Evolutionary conservation across 1,139 yeast species (phyloP).

Genomic region (Geotrichum citri-aurantii): DNA sequence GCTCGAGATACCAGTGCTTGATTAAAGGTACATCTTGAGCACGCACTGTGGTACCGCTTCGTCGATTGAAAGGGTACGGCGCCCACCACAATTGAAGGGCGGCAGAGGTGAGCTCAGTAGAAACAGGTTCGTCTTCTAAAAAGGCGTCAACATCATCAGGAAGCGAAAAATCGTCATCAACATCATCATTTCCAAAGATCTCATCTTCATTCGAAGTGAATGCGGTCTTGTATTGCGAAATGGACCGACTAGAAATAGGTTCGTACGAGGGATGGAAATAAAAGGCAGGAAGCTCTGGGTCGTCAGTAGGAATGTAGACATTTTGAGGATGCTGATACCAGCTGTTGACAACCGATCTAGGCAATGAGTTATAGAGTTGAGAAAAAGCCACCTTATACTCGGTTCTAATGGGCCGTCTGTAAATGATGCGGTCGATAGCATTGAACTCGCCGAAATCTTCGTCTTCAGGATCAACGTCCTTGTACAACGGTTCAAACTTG

Average conservation of each 20-base stretch:
- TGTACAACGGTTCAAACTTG: slow-evolving; percentile 82
- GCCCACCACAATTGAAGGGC: slow-evolving; percentile 72
- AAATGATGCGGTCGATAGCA: slow-evolving; percentile 77
- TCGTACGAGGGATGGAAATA: slow-evolving; percentile 49
- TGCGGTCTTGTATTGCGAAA: slow-evolving; percentile 25
- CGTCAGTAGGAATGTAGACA: slow-evolving; percentile 45
- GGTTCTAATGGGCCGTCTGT: slow-evolving; percentile 67
- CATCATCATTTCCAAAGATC: slow-evolving; percentile 29
- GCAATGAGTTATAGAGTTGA: slow-evolving; percentile 72
- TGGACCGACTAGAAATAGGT: slow-evolving; percentile 47
- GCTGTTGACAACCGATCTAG: slow-evolving; percentile 54
- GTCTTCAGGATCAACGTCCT: slow-evolving; percentile 56
- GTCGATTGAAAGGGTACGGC: slow-evolving; percentile 75
- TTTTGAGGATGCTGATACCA: slow-evolving; percentile 59
- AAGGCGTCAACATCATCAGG: slow-evolving; percentile 46
- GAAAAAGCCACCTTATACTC: slow-evolving; percentile 88
- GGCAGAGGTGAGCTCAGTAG: slow-evolving; percentile 46
- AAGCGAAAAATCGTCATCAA: slow-evolving; percentile 34
- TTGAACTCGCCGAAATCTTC: slow-evolving; percentile 90
- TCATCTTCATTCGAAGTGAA: slow-evolving; percentile 25
- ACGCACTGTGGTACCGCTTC: slow-evolving; percentile 65
- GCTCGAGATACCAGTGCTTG: slow-evolving; percentile 76
- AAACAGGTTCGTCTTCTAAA: slow-evolving; percentile 41
- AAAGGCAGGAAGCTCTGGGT: slow-evolving; percentile 53
- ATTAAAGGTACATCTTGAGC: slow-evolving; percentile 87